phyloP scores from a whole-genome alignment of 2,329 filamentous ascomycete species.

The Samsoniella hepiali region DNA sequence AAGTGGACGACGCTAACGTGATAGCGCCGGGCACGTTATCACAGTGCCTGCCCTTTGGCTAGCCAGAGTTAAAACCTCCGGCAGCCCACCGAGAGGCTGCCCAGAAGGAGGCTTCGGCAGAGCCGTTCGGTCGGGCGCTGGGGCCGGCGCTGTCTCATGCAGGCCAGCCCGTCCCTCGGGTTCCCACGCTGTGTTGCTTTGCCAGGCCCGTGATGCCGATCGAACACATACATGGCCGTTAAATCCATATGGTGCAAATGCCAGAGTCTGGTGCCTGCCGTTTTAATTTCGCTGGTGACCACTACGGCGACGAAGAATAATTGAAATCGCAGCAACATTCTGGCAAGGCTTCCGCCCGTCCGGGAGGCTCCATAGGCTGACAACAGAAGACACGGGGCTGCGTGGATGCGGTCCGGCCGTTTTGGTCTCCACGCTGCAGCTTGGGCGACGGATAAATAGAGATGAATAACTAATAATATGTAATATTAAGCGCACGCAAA shows the following conservation, averaged over 20 bases:
- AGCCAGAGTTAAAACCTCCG: not conserved
- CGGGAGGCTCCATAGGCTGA: conserved; percentile 7
- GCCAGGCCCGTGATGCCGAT: not conserved
- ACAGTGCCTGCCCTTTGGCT: not conserved
- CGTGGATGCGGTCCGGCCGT: not conserved
- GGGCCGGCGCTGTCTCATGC: conserved; percentile 1
- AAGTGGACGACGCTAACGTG: not conserved
- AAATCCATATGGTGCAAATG: no score
- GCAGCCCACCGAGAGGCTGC: not conserved
- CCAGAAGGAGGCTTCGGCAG: conserved; percentile 3
- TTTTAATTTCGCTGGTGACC: not conserved
- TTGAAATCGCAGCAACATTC: not conserved
- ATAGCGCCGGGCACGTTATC: not conserved
- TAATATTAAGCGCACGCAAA: not conserved
- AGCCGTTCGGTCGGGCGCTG: conserved; percentile 1
- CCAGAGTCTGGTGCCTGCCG: not conserved
- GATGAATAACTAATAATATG: conserved; percentile 9
- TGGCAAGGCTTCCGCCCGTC: conserved; percentile 9
- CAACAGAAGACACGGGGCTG: not conserved
- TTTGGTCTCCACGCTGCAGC: not conserved
- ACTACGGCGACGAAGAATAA: not conserved
- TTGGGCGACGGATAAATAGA: not conserved
- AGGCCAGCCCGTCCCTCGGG: not conserved
- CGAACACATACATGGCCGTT: no score
- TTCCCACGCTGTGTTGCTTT: not conserved